A percentile compares a stretch with the other conserved stretches of the same genome.
These are phyloP conservation scores for Botrytis galanthina DNA, from an alignment of 2,329 filamentous ascomycete species.

Conservation along the genomic window DNA sequence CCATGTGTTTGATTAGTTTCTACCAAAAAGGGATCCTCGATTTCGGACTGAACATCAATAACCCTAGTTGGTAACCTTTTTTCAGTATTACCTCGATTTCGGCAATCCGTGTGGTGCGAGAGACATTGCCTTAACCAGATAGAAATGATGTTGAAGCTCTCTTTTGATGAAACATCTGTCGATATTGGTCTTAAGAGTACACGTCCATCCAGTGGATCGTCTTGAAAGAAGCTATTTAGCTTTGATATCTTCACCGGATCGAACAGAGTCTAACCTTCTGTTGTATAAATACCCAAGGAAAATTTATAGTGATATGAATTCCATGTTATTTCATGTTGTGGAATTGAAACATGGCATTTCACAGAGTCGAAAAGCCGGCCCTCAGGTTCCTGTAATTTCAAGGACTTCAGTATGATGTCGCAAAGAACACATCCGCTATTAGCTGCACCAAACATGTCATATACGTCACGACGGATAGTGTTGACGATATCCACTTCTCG, in stretches of 20 bases:
- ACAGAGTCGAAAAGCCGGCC: too few relatives aligned
- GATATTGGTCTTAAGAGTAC: background rate
- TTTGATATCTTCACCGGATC: background rate
- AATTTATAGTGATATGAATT: too few relatives aligned
- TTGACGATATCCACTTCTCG: background rate
- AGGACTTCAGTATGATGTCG: background rate
- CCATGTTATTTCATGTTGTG: too few relatives aligned
- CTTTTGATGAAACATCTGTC: background rate
- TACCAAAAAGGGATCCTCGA: fast-evolving
- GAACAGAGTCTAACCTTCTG: background rate
- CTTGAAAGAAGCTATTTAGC: background rate
- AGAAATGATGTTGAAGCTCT: background rate
- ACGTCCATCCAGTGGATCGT: background rate
- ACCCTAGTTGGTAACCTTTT: background rate
- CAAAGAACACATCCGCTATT: background rate
- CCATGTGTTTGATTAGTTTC: fast-evolving
- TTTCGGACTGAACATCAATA: background rate
- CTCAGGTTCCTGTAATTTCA: too few relatives aligned
- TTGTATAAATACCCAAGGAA: background rate
- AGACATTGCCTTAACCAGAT: background rate
- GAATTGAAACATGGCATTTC: too few relatives aligned
- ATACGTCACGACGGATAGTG: fast-evolving
- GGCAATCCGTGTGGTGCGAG: fast-evolving
- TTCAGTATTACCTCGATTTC: fast-evolving
- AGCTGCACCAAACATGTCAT: background rate